Base-by-base conservation (phyloP, 2,329 filamentous ascomycete genomes). In the Fusarium pilosicola region DNA sequence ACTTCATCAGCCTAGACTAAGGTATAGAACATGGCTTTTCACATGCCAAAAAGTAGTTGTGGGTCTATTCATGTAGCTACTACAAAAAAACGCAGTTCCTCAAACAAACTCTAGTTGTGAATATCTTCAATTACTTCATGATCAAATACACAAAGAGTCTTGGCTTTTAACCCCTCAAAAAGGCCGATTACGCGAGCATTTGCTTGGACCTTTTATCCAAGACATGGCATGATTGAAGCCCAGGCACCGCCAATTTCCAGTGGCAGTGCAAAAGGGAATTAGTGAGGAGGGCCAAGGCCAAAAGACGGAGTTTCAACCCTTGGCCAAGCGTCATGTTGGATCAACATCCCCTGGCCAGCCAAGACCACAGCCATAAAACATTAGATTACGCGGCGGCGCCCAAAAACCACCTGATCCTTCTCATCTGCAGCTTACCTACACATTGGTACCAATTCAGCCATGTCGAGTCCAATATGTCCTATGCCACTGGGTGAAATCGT, bases 381-480 rank as follows among this genome's bases (percentile, higher is more conserved):
- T n/a, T 18, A 18, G 34, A 41, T 55, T 55, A 34, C 39, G n/a
- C 41, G 41, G 26, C 26, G 13, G 28, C 11, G n/a, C 24, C 51
- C 34, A 22, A 26, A 54, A 28, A 39, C 3, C 11, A 15, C 38
- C 32, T 30, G n/a, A 34, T 34, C 10, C 28, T 34, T 32, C 41
- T 42, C 26, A 24, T 42, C 24, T 39, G 26, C 41, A 60, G 30
- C 17, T 42, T 48, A 18, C 45, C 36, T 48, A 34, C 34, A 32
- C 22, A 42, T n/a, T n/a, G 18, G 18, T 14, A 39, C 26, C 32
- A 3, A 11, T 42, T n/a, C 26, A 38, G 34, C 42, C 39, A 71
- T 71, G 69, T 72, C 69, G 7, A 68, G 28, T 45, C 49, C 68
- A 42, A 58, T 72, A 64, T 72, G 63, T 17, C 69, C 63, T 20